These are phyloP conservation scores for Blastobotrys aristatus DNA, from an alignment of 1,139 yeast genomes.

Conservation along the genomic window DNA sequence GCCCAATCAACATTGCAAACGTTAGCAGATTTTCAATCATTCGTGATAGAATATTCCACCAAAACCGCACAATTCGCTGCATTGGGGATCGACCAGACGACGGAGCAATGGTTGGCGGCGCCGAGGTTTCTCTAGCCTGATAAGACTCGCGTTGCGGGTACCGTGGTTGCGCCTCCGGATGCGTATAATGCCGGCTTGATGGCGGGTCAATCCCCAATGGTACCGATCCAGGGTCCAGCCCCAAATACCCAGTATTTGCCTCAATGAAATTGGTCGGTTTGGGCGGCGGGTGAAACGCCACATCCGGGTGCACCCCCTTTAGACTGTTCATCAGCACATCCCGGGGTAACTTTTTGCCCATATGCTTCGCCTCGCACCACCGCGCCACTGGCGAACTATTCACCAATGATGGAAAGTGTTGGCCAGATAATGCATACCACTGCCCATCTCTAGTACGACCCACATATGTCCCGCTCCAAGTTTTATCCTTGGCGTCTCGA, in stretches of 20 bases:
- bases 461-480: conserved; percentile 49
- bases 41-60: conserved; percentile 26
- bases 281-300: conserved; percentile 1
- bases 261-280: not conserved
- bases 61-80: conserved; percentile 11
- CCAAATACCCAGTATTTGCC: not conserved
- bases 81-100: conserved; percentile 5
- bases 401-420: conserved; percentile 72
- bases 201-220: conserved; percentile 9
- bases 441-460: conserved; percentile 61
- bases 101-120: conserved; percentile 19
- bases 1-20: conserved; percentile 34
- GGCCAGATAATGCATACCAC: conserved; percentile 85
- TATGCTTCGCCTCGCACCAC: conserved; percentile 25
- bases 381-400: conserved; percentile 60
- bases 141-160: not conserved
- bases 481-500: not conserved
- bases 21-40: conserved; percentile 49
- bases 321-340: conserved; percentile 23
- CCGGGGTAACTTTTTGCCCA: conserved; percentile 5
- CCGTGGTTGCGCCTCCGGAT: not conserved
- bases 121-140: conserved; percentile 7
- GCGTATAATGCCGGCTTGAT: not conserved
- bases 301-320: conserved; percentile 36
- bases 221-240: conserved; percentile 3